Conservation (phyloP, 2,329 filamentous ascomycete genomes). For the Didymella segeticola region DNA sequence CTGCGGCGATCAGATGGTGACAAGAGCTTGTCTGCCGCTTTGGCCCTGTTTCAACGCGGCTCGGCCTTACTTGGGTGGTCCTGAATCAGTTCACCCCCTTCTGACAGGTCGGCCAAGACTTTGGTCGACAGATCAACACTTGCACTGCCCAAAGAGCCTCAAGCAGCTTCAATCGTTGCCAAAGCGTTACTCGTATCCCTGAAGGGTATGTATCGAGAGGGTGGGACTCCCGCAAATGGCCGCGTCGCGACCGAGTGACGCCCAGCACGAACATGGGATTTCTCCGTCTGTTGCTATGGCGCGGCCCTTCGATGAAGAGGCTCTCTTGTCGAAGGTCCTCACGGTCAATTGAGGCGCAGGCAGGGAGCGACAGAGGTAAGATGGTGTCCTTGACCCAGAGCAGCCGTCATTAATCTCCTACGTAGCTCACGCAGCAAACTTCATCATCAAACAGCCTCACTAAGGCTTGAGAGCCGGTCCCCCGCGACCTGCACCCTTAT, state of each 20-base stretch:
- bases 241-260: conserved; percentile 4
- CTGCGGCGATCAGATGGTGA: conserved; percentile 1
- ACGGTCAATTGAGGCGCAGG: not conserved
- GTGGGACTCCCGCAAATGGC: conserved; percentile 14
- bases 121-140: conserved; percentile 9
- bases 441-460: not conserved
- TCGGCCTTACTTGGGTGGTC: not conserved
- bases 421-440: not conserved
- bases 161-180: not conserved
- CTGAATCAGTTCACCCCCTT: not conserved
- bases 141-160: conserved; percentile 1
- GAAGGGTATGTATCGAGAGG: conserved; percentile 10
- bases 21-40: conserved; percentile 4
- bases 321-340: not conserved
- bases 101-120: conserved; percentile 12
- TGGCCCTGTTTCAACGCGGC: conserved; percentile 3
- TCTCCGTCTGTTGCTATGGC: conserved; percentile 6
- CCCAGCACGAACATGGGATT: not conserved
- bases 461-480: not conserved
- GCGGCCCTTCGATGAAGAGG: not conserved
- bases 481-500: conserved; percentile 2
- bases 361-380: conserved; percentile 1
- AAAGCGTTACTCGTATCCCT: conserved; percentile 10
- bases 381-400: not conserved
- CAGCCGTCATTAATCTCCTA: not conserved